Evolutionary conservation across 2,329 filamentous ascomycete genomes (phyloP).

Genomic region (Pyricularia sp.): DNA sequence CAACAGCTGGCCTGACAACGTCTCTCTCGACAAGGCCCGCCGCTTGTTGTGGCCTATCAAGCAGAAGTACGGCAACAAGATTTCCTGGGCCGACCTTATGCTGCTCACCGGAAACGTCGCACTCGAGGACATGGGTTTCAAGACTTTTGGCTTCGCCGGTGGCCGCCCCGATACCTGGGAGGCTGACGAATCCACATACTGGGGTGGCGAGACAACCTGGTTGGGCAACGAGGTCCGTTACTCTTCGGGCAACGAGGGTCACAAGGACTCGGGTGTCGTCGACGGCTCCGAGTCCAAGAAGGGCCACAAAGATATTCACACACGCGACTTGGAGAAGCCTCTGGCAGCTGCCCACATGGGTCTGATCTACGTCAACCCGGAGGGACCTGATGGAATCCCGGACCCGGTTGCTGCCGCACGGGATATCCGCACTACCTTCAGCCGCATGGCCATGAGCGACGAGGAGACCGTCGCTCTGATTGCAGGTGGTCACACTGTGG

Average conservation of each 20-base stretch:
- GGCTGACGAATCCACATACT: conserved; percentile 64
- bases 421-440: conserved; percentile 64
- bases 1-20: conserved; percentile 74
- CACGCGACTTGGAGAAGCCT: conserved; percentile 53
- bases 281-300: conserved; percentile 19
- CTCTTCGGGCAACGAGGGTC: conserved; percentile 33
- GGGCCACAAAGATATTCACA: conserved; percentile 36
- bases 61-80: conserved; percentile 73
- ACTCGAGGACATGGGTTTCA: conserved; percentile 63
- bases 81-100: conserved; percentile 66
- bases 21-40: conserved; percentile 66
- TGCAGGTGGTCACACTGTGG: conserved; percentile 65
- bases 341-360: conserved; percentile 60
- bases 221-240: conserved; percentile 64
- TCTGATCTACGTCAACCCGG: conserved; percentile 72
- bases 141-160: conserved; percentile 60
- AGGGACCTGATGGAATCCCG: conserved; percentile 60
- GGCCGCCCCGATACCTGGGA: conserved; percentile 63
- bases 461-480: conserved; percentile 72
- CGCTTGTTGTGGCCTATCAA: conserved; percentile 71
- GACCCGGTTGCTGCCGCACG: conserved; percentile 55
- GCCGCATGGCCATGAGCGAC: conserved; percentile 73
- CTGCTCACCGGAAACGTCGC: conserved; percentile 65
- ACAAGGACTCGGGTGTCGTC: conserved; percentile 19
- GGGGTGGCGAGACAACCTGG: conserved; percentile 65